Evolutionary conservation across 2,329 filamentous ascomycete species (phyloP).

Genomic region (Epichloe gansuensis): DNA sequence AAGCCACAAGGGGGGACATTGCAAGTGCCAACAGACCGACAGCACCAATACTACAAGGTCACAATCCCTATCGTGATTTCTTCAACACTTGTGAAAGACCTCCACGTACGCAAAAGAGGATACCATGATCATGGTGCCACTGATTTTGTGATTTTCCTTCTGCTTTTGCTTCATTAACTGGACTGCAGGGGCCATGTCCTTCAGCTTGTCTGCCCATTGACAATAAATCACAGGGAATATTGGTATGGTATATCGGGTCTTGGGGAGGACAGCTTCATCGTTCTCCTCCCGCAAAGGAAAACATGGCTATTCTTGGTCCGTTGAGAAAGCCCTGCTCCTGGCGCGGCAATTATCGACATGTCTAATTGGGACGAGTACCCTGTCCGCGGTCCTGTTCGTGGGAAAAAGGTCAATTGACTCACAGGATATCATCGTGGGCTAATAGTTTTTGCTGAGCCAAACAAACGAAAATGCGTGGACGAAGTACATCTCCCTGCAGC

Average conservation of each 20-base stretch:
- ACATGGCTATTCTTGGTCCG: constrained; percentile 1
- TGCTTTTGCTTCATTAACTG: too few relatives aligned
- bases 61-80: too few relatives aligned
- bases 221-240: too few relatives aligned
- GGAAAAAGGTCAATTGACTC: too few relatives aligned
- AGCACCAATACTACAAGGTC: too few relatives aligned
- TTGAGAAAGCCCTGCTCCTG: background rate
- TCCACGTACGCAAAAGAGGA: background rate
- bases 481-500: constrained; percentile 33
- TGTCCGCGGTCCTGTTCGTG: background rate
- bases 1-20: too few relatives aligned
- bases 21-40: too few relatives aligned
- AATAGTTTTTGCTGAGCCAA: constrained; percentile 10
- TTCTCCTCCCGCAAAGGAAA: background rate
- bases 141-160: background rate
- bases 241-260: too few relatives aligned
- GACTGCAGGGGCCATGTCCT: too few relatives aligned
- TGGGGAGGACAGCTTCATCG: too few relatives aligned
- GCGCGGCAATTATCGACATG: background rate
- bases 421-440: background rate
- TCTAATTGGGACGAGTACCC: constrained; percentile 2
- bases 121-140: background rate
- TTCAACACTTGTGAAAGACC: background rate
- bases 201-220: too few relatives aligned
- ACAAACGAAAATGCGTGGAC: constrained; percentile 23